Base-by-base conservation (phyloP, 2,329 filamentous ascomycete species). In the Lachnellula subtilissima region DNA sequence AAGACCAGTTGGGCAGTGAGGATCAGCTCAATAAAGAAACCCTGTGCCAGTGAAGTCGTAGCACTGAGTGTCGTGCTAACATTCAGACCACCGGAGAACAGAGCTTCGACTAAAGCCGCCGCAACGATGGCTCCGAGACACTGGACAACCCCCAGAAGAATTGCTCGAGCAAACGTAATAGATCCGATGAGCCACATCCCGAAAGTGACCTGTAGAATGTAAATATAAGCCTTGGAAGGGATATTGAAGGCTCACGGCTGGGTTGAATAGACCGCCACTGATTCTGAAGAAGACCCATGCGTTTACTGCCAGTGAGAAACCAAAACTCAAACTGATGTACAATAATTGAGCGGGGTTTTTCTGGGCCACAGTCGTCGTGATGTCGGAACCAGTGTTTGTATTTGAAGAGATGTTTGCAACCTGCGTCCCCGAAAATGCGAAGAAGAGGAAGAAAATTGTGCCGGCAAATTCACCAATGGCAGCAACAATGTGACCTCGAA, bases 241-340 rank as follows among this genome's bases (percentile, higher is more conserved):
- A 32, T 2, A 25, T 22, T 15, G 11, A 22, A 17, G 4, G 57
- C 71, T 49, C 71, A 77, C 75, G 43, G 71, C 72, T 2, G 78
- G 78, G 55, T 80, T 80, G 64, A 81, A 80, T 15, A 79, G 65
- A 3, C 76, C 77, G 23, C 78, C 78, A 3, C 75, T 77, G 32
- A 80, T 72, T 15, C 78, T 73, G 62, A 76, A 81, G 63, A 81
- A 81, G 1, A 78, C 74, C 78, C 79, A 81, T 4, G 75, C 76
- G 59, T 79, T 80, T 53, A 78, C 76, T 1, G 73, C 73, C 52
- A 81, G 67, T 23, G 39, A 52, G 48, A 64, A 69, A 1, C 66
- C 70, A 46, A 64, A 67, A 4, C 59, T 55, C 11, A 67, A 25
- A 32, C 62, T 42, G 42, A 59, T 57, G 57, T 72, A 74, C 1